Conservation (phyloP, 805 yeast species). For the Wickerhamiella galacta region DNA sequence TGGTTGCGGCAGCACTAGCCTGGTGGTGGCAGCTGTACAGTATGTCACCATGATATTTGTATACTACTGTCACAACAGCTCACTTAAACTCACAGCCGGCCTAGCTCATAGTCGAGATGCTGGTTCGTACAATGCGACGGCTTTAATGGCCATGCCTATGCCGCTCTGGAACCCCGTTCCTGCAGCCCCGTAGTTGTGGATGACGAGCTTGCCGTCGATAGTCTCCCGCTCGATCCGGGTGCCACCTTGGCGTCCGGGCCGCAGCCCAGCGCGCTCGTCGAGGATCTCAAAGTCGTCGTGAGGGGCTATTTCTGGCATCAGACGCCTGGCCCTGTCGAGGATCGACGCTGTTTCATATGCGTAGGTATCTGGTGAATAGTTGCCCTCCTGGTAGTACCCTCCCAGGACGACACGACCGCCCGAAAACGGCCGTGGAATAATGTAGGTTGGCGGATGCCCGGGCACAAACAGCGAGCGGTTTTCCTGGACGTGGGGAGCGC, state of each 20-base stretch:
- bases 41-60: too few species aligned
- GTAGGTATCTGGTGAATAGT: slow-evolving; percentile 46
- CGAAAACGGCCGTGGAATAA: slow-evolving; percentile 55
- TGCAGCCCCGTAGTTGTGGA: slow-evolving; percentile 66
- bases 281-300: slow-evolving; percentile 32
- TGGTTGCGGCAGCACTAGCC: too few species aligned
- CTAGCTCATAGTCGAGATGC: neutral
- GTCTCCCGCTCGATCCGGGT: slow-evolving; percentile 46
- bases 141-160: slow-evolving; percentile 41
- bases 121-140: slow-evolving; percentile 16
- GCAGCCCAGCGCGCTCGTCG: slow-evolving; percentile 53
- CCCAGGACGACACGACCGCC: slow-evolving; percentile 57
- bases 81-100: too few species aligned
- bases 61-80: too few species aligned
- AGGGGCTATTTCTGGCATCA: slow-evolving; percentile 27
- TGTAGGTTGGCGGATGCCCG: slow-evolving; percentile 34
- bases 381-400: slow-evolving; percentile 50
- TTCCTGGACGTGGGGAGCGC: slow-evolving; percentile 49
- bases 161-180: slow-evolving; percentile 69
- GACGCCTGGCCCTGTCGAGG: slow-evolving; percentile 38
- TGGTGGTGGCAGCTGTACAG: too few species aligned
- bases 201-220: slow-evolving; percentile 26
- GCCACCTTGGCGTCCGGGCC: slow-evolving; percentile 68
- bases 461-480: slow-evolving; percentile 24
- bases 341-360: slow-evolving; percentile 44